phyloP scores from a whole-genome alignment of 129 eudicot species.

The Flaveria trinervia region DNA sequence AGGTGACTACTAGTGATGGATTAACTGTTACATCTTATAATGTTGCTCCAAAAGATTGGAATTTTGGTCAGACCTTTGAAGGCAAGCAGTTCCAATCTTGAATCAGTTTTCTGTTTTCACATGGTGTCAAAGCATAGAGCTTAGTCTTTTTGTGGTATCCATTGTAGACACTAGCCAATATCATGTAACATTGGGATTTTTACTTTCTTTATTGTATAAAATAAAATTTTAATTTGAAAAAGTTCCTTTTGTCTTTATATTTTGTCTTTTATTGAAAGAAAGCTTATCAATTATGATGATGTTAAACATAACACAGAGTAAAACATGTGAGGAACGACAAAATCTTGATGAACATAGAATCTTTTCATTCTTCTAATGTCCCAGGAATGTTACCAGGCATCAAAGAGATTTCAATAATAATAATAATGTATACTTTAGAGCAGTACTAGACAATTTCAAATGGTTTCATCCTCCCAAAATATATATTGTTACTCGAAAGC shows the following conservation, averaged over 20 bases:
- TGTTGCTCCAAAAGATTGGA: conserved; percentile 85
- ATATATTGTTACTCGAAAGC: too few species aligned
- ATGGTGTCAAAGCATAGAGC: conserved; percentile 29
- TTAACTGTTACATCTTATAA: conserved; percentile 62
- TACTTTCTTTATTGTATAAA: conserved; percentile 33
- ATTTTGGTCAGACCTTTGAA: conserved; percentile 76
- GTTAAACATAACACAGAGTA: background rate
- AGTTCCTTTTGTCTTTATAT: background rate
- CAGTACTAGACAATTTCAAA: too few species aligned
- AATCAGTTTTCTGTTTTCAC: conserved; percentile 5
- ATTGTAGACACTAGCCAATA: conserved; percentile 6
- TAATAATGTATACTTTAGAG: too few species aligned
- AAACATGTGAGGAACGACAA: background rate
- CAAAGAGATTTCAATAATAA: too few species aligned
- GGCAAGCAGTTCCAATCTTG: conserved; percentile 77
- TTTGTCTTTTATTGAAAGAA: background rate
- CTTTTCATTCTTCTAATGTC: too few species aligned
- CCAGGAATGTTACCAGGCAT: too few species aligned
- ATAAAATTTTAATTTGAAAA: background rate
- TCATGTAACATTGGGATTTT: conserved; percentile 16
- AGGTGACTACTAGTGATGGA: conserved; percentile 75
- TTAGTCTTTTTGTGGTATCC: conserved; percentile 22
- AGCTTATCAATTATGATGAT: background rate
- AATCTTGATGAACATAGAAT: background rate
- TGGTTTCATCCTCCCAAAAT: too few species aligned